Conservation (phyloP, 371 early-diverging fungal species). For the Rhizopus stolonifer region DNA sequence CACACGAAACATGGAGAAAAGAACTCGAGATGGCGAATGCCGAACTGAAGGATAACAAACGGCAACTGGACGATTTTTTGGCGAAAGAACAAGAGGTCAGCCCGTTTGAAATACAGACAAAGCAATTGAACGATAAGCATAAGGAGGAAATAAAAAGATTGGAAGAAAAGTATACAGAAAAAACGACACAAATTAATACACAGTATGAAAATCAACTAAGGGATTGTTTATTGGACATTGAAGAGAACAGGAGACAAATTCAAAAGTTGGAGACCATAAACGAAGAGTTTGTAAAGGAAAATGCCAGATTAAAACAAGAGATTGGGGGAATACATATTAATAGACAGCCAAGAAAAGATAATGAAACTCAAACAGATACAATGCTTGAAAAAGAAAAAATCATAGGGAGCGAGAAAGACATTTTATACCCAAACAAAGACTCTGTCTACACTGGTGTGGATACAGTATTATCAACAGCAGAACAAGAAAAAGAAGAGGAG, state of each 20-base stretch:
- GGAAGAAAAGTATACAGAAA: conserved; percentile 1
- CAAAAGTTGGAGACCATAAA: conserved; percentile 9
- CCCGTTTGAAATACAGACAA: conserved; percentile 6
- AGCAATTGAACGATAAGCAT: neutral
- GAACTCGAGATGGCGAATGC: conserved; percentile 23
- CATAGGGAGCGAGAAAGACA: conserved; percentile 12
- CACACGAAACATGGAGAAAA: conserved; percentile 36
- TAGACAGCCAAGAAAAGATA: neutral
- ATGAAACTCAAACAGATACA: conserved; percentile 1
- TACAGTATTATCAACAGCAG: conserved; percentile 12
- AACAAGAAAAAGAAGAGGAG: neutral
- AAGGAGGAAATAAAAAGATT: conserved; percentile 8
- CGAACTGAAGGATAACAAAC: conserved; percentile 31
- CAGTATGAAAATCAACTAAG: neutral
- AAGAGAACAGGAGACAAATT: neutral
- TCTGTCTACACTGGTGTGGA: conserved; percentile 44
- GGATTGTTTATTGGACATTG: conserved; percentile 6
- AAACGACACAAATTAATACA: neutral
- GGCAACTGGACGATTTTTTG: neutral
- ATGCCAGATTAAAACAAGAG: conserved; percentile 12
- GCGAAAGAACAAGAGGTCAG: conserved; percentile 6
- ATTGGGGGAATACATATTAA: conserved; percentile 7
- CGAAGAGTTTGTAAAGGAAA: conserved; percentile 12
- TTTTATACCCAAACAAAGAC: conserved; percentile 38
- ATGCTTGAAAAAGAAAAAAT: conserved; percentile 19